Base-by-base conservation (phyloP, 805 yeast genomes). In the Saccharomyces mikatae region DNA sequence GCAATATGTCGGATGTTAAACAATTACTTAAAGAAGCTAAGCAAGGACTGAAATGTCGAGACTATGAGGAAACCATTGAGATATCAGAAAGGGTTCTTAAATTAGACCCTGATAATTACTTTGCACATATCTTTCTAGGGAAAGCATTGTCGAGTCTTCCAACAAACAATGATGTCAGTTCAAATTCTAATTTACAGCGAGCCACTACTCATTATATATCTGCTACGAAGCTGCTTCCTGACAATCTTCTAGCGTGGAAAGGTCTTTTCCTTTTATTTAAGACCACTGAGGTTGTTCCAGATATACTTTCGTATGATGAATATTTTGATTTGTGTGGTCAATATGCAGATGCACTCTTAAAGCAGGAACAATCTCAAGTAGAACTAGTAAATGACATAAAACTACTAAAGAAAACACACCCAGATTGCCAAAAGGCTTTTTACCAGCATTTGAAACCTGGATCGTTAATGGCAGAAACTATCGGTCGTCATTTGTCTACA, bases 211-310 rank as follows among this genome's bases (percentile, higher is more conserved):
- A 77, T 10, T 85, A 83, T 61, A 61, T 62, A 30, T 64, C 62
- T 22, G 90, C 90, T 0, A 76, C 81, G 2, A 61, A 66, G 5
- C 51, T 83, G 1, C 78, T 81, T 29, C 77, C 80, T 0, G 72
- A 73, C 1, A 80, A 84, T 51, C 58, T 82, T 1, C 67, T 80
- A 27, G 95, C 90, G 0, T 91, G 94, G 95, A 89, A 87, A 63
- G 98, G 98, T 0, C 75, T 84, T 56, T 70, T 82, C 55, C 77
- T 80, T 49, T 67, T 81, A 0, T 57, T 68, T 11, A 59, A 59
- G 44, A 70, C 71, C 53, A 61, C 69, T 11, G 59, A 61, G 8
- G 52, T 60, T 14, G 44, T 67, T 4, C 65, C 73, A 2, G 77
- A 80, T 52, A 73, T 71, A 58, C 62, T 66, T 3, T 54, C 68